Base-by-base conservation (phyloP, 352 stramenopile species). In the Globisporangium solare region DNA sequence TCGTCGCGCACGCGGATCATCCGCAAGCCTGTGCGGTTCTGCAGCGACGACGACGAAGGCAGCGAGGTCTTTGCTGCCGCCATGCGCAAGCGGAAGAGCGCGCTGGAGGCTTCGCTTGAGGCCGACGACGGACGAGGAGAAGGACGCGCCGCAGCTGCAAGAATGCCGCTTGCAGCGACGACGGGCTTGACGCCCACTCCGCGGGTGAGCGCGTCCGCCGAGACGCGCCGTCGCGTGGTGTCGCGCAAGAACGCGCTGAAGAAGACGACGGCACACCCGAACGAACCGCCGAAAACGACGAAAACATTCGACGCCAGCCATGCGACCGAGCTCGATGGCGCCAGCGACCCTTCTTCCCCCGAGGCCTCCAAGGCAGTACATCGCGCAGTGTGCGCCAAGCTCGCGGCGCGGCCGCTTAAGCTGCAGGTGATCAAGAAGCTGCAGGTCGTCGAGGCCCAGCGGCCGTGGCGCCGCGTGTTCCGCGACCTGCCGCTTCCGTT, bases 381-480 rank as follows among this genome's bases (percentile, higher is more conserved):
- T 39, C 56, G 11, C 20, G 5, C 11, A 37, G 49, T 21, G 42
- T n/a, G 52, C 22, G 12, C 10, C 17, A n/a, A 46, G 21, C 17
- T 31, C 10, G 13, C 22, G 12, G 3, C 20, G 45, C n/a, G 27
- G n/a, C 22, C 37, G 24, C 47, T 43, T 24, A 41, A 47, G 11
- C 43, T 61, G 6, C 3, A 58, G 17, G 48, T 49, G 15, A 31
- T 37, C 20, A 18, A 54, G 2, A 46, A 18, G 6, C 11, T 80
- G 58, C 22, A 52, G 31, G 0, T 12, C n/a, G 57, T 71, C 27
- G 71, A 80, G 49, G 60, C 51, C 6, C 17, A 60, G 21, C 45
- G 54, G 53, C 77, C 77, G 11, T 88, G 74, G 77, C 46, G 60
- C 8, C 51, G 27, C 8, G 55, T 74, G 1, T 85, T 65, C 49